These are phyloP conservation scores for Dichotomopilus funicola DNA, from an alignment of 2,329 filamentous ascomycete genomes.

Conservation along the genomic window DNA sequence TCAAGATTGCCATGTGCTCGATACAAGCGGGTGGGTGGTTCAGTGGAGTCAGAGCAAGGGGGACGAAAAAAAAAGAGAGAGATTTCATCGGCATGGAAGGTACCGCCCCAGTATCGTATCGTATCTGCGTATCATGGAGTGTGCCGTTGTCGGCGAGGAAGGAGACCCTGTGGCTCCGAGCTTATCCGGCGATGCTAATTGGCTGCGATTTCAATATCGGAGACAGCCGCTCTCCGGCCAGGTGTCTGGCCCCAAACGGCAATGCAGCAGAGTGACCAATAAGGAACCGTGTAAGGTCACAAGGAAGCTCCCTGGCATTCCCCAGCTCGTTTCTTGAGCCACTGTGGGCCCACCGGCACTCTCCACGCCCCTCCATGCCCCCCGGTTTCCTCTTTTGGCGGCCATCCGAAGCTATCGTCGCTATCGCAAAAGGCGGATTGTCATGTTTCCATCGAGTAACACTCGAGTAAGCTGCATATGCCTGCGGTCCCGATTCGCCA, in stretches of 20 bases:
- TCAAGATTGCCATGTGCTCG: background rate
- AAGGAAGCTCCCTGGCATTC: background rate
- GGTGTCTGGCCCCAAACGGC: background rate
- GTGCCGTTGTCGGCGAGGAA: conserved; percentile 2
- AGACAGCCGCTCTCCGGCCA: conserved; percentile 14
- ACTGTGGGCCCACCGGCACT: no score
- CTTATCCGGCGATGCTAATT: conserved; percentile 18
- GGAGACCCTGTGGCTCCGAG: conserved; percentile 1
- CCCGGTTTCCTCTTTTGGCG: conserved; percentile 12
- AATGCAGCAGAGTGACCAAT: background rate
- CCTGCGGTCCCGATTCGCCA: conserved; percentile 13
- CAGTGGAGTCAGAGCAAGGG: no score
- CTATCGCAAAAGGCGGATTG: background rate
- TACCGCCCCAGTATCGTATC: no score
- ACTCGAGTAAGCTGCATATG: conserved; percentile 26
- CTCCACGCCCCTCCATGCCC: background rate
- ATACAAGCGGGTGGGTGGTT: no score
- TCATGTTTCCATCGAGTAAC: conserved; percentile 42
- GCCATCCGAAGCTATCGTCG: conserved; percentile 18
- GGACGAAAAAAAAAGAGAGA: background rate
- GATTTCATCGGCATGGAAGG: background rate
- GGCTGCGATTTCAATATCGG: conserved; percentile 11
- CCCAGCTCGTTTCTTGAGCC: no score
- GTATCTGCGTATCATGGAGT: no score
- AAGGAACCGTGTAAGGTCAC: background rate